Base-by-base conservation (phyloP, 2,329 filamentous ascomycete genomes). In the Fusarium multiceps region DNA sequence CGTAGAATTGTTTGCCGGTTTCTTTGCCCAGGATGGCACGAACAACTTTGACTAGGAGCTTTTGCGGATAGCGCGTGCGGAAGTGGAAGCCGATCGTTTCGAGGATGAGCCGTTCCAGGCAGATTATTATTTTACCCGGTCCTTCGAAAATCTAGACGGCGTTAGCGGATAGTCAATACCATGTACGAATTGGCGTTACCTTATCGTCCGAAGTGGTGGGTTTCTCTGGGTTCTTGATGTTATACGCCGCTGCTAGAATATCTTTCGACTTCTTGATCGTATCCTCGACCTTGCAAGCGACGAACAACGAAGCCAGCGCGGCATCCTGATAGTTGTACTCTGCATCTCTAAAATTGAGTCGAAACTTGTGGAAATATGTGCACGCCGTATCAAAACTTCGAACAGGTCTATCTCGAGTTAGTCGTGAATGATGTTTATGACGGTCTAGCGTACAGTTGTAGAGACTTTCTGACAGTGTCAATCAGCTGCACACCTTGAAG, bases 251-350 rank as follows among this genome's bases (percentile, higher is more conserved):
- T 62, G 93, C 97, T 18, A 98, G 85, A 66, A 99, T 97, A 69
- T 99, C 96, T 61, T 89, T 90, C 6, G 93, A 97, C 83, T 98
- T 98, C 82, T 99, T 99, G 72, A 98, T 88, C 1, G 96, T 99
- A 79, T 99, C 96, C 80, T 99, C 96, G 47, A 97, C 94, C 82
- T 99, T 99, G 85, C 95, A 98, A 4, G 94, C 94, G 4, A 94
- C 92, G 76, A 98, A 95, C 11, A 99, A 84, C 25, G 93, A 92
- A 2, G 96, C 93, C 9, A 96, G 88, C 0, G 95, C 93, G 3
- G 93, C 94, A 78, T 98, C 95, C 79, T 93, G 81, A 69, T 90
- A 94, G 78, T 92, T 92, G 80, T 97, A 97, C 75, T 97, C 94
- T 70, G 85, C 89, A 72, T 94, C 93, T n/a, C 90, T 87, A 76